Conservation (phyloP, 1,284 basidiomycete genomes). For the Athelia psychrophila region DNA sequence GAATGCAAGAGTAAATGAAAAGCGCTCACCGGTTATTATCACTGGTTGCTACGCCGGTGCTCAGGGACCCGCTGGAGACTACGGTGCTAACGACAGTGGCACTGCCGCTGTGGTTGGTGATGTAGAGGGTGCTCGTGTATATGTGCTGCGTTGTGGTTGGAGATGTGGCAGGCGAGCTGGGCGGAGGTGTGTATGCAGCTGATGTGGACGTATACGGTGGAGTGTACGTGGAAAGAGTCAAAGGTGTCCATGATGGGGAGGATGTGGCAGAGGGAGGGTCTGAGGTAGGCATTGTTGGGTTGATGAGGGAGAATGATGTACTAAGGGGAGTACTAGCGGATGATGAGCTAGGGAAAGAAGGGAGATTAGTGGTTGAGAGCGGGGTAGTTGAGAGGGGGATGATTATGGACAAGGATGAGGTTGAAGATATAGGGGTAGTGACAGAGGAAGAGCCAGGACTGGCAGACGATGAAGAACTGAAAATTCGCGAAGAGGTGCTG, state of each 20-base stretch:
- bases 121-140: background rate
- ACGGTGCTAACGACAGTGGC: background rate
- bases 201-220: background rate
- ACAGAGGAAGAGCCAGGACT: background rate
- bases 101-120: background rate
- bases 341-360: background rate
- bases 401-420: constrained; percentile 6
- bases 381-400: constrained; percentile 10
- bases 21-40: background rate
- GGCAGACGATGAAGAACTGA: background rate
- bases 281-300: background rate
- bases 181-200: background rate
- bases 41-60: background rate
- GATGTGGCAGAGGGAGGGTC: background rate
- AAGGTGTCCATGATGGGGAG: background rate
- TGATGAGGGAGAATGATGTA: background rate
- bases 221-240: background rate
- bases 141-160: background rate
- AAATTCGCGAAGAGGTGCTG: background rate
- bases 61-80: background rate
- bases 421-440: constrained; percentile 6
- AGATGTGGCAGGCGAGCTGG: constrained; percentile 1
- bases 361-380: constrained; percentile 4
- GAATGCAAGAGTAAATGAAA: background rate
- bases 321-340: background rate